Evolutionary conservation across 176 grass and related monocot genomes (phyloP).

Genomic region (Carex pumila): DNA sequence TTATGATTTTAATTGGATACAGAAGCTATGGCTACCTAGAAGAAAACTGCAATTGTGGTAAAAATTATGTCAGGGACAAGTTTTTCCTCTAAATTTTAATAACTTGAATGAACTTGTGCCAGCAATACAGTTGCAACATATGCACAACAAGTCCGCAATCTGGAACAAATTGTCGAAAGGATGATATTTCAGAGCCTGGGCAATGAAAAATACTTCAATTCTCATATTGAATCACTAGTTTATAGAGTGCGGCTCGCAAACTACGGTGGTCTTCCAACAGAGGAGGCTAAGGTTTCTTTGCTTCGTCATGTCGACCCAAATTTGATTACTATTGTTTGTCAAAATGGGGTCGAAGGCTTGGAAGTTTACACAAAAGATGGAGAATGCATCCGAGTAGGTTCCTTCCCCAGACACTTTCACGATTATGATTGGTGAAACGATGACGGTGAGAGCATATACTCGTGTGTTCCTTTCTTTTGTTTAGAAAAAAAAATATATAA

Average conservation of each 20-base stretch:
- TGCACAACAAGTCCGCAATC: not conserved
- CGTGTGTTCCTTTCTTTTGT: not conserved
- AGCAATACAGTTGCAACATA: slow-evolving; percentile 17
- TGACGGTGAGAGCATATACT: not conserved
- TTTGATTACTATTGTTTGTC: slow-evolving; percentile 26
- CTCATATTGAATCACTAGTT: slow-evolving; percentile 23
- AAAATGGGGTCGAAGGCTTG: slow-evolving; percentile 21
- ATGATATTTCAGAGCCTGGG: slow-evolving; percentile 30
- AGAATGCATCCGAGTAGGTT: slow-evolving; percentile 18
- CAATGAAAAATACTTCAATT: slow-evolving; percentile 11
- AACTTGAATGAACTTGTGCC: not conserved
- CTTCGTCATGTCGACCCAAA: slow-evolving; percentile 7
- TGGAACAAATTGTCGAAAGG: slow-evolving; percentile 29
- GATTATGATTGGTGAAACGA: slow-evolving; percentile 24
- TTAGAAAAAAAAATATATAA: not conserved
- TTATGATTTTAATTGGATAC: not conserved
- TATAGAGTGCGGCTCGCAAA: slow-evolving; percentile 14
- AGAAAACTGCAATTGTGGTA: not conserved
- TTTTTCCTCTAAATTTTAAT: not conserved
- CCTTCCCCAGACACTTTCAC: slow-evolving; percentile 19
- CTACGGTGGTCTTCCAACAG: slow-evolving; percentile 6
- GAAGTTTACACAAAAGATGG: slow-evolving; percentile 23
- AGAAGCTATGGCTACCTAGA: not conserved
- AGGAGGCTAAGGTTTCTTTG: slow-evolving; percentile 23
- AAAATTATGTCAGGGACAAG: not conserved